Conservation (phyloP, 2,329 filamentous ascomycete genomes). For the Calcarisporium arbuscula region DNA sequence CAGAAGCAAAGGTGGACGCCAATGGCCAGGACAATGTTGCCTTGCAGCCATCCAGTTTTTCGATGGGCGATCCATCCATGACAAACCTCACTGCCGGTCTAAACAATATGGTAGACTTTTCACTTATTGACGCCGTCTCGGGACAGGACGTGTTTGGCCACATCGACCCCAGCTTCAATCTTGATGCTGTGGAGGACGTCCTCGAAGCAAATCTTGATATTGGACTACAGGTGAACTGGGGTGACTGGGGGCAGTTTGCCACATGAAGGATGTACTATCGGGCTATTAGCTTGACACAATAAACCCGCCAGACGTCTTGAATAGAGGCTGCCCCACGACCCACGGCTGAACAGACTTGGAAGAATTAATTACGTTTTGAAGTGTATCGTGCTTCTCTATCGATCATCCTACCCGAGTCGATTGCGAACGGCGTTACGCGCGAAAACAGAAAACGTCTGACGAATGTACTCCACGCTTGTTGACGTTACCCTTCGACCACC, state of each 20-base stretch:
- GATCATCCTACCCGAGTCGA: too few relatives aligned
- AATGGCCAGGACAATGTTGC: constrained; percentile 5
- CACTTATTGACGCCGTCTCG: constrained; percentile 34
- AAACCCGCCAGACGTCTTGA: too few relatives aligned
- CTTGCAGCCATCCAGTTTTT: constrained; percentile 12
- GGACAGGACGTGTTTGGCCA: constrained; percentile 50
- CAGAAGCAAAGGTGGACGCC: constrained; percentile 12
- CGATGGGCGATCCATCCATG: constrained; percentile 16
- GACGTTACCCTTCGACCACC: too few relatives aligned
- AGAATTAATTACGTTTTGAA: too few relatives aligned
- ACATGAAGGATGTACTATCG: too few relatives aligned
- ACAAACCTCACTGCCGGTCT: constrained; percentile 21
- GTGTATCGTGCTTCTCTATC: too few relatives aligned
- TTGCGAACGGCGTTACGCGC: too few relatives aligned
- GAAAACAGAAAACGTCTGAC: too few relatives aligned
- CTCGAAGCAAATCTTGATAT: constrained; percentile 50
- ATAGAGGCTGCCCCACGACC: too few relatives aligned
- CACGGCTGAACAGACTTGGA: too few relatives aligned
- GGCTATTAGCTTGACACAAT: too few relatives aligned
- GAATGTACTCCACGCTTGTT: too few relatives aligned
- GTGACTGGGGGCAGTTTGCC: constrained; percentile 34
- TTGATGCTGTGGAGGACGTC: constrained; percentile 47
- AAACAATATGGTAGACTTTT: constrained; percentile 33
- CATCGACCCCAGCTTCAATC: constrained; percentile 48
- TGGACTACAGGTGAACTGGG: constrained; percentile 46